Percentiles rank a stretch among this genome's conserved stretches.
Evolutionary conservation across 441 rosid species (phyloP).

Genomic region (Syzygium syzygioides): DNA sequence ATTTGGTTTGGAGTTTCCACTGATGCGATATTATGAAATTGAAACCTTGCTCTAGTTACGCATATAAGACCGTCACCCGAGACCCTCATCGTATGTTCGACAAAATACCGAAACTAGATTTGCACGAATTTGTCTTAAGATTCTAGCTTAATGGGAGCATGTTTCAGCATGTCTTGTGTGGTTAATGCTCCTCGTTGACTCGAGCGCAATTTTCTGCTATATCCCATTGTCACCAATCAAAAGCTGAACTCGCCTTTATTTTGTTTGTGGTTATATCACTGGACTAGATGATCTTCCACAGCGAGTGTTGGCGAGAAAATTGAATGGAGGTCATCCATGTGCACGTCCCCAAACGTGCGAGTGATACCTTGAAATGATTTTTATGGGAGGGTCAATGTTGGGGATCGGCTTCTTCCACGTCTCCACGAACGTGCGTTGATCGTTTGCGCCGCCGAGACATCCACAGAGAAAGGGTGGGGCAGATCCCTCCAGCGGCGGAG

Average conservation of each 20-base stretch:
- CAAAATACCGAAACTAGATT: too few relatives aligned
- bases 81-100: too few relatives aligned
- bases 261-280: not conserved
- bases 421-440: not conserved
- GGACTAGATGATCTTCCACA: not conserved
- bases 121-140: too few relatives aligned
- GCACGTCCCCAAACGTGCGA: not conserved
- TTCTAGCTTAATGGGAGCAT: not conserved
- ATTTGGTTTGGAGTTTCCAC: too few relatives aligned
- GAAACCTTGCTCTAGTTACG: too few relatives aligned
- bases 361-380: not conserved
- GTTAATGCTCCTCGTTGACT: not conserved
- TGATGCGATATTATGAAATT: too few relatives aligned
- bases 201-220: not conserved
- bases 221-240: rapidly evolving
- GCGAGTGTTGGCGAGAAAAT: not conserved
- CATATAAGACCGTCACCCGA: too few relatives aligned
- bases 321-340: not conserved
- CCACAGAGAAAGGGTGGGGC: not conserved
- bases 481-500: rapidly evolving
- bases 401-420: not conserved
- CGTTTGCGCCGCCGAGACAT: not conserved
- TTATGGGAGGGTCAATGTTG: too few relatives aligned
- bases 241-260: not conserved
- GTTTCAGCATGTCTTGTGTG: not conserved